Conservation (phyloP, 495 filamentous ascomycete genomes). For the Penicillium turbatum region DNA sequence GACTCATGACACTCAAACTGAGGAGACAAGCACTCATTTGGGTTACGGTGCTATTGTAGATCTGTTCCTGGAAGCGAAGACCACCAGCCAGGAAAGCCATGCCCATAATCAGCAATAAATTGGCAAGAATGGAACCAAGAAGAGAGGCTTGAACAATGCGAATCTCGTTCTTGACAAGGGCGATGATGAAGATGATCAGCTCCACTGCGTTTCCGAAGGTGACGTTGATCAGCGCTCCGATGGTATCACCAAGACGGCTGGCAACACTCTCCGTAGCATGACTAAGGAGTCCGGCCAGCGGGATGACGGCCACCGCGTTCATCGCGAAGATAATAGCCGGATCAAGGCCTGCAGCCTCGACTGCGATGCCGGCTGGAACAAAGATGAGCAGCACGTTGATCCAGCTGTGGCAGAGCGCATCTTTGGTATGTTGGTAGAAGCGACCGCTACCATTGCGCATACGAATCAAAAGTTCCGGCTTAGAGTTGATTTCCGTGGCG, state of each 20-base stretch:
- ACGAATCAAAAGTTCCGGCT: conserved; percentile 29
- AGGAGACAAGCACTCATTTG: conserved; percentile 93
- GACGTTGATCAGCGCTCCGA: conserved; percentile 79
- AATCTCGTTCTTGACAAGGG: conserved; percentile 62
- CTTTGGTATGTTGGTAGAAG: conserved; percentile 37
- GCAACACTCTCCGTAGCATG: conserved; percentile 82
- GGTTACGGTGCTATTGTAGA: conserved; percentile 92
- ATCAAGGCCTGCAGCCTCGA: conserved; percentile 47
- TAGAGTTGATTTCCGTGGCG: conserved; percentile 18
- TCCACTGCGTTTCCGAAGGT: conserved; percentile 90
- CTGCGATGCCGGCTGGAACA: conserved; percentile 72
- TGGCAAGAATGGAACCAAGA: conserved; percentile 82
- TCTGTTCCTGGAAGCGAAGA: conserved; percentile 82
- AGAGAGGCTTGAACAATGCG: conserved; percentile 85
- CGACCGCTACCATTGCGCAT: conserved; percentile 34
- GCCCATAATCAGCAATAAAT: conserved; percentile 81
- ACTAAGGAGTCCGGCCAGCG: conserved; percentile 72
- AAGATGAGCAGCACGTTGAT: conserved; percentile 76
- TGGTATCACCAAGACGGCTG: conserved; percentile 68
- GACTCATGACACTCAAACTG: conserved; percentile 81
- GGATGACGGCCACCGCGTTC: conserved; percentile 81
- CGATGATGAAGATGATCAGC: conserved; percentile 69
- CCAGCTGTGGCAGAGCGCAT: conserved; percentile 55
- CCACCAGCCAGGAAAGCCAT: conserved; percentile 88
- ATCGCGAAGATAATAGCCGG: conserved; percentile 64